Evolutionary conservation across 176 grass and related monocot species (phyloP).

Genomic region (Zoysia pacifica): DNA sequence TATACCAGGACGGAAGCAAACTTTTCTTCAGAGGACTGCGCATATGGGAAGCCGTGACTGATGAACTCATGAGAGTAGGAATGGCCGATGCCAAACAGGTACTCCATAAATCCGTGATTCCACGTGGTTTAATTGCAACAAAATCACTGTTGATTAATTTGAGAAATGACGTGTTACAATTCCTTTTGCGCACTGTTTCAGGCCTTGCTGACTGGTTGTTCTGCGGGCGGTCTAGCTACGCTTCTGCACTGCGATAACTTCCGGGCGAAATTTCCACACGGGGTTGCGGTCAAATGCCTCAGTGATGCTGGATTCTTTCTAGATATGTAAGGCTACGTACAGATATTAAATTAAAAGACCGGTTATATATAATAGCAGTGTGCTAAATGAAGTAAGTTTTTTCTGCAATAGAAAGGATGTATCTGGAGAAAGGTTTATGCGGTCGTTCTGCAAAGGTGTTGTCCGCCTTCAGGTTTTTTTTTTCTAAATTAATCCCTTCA

Average conservation of each 20-base stretch:
- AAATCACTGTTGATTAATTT: not conserved
- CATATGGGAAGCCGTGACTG: constrained; percentile 65
- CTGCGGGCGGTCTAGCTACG: constrained; percentile 80
- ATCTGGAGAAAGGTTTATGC: constrained; percentile 54
- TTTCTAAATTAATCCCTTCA: not conserved
- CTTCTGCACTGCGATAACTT: constrained; percentile 75
- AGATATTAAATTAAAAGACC: not conserved
- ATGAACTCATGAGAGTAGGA: constrained; percentile 63
- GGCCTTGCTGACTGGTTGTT: constrained; percentile 75
- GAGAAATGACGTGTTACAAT: not conserved
- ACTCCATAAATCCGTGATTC: not conserved
- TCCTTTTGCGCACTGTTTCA: constrained; percentile 24
- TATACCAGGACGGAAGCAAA: constrained; percentile 19
- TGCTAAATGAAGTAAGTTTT: too few species aligned
- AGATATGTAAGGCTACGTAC: constrained; percentile 40
- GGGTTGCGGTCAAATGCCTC: constrained; percentile 62
- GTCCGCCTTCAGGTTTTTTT: constrained; percentile 64
- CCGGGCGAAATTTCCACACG: constrained; percentile 37
- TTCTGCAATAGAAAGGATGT: constrained; percentile 54
- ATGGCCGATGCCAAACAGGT: constrained; percentile 61
- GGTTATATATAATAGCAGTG: too few species aligned
- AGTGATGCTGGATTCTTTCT: constrained; percentile 82
- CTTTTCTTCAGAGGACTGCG: constrained; percentile 69
- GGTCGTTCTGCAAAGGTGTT: constrained; percentile 48
- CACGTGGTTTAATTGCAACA: not conserved